Evolutionary conservation across 495 filamentous ascomycete genomes (phyloP), one percentile per base, ranked within the genome.

Genomic region (Penicillium diatomitis): DNA sequence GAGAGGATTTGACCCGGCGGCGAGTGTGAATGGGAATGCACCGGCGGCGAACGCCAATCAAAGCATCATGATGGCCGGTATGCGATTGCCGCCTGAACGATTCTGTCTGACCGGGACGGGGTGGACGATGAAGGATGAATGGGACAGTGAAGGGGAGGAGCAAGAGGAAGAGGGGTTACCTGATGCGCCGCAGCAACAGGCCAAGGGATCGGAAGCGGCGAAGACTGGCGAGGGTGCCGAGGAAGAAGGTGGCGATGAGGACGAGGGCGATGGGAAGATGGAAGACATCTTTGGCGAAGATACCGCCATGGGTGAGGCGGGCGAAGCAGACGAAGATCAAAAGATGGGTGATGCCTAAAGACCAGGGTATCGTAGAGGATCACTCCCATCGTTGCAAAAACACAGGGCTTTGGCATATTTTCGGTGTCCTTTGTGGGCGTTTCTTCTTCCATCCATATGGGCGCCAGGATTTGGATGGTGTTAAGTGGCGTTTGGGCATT

Each of bases 61-160:
- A 49, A 64, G 62, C 47, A 49, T 72, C 54, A 46, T 67, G 32
- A 70, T 75, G 63, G 72, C 80, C 68, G 92, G 92, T 9, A 79
- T 92, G 48, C 73, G 89, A 39, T 67, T 98, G 55, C 92, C 92
- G 35, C 84, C 85, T 48, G 92, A 98, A 80, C 75, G 87, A 61
- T 97, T 95, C 62, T 90, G 91, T 53, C 72, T 96, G 46, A 94
- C 84, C 30, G 92, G 92, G 0, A 73, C 79, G 11, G 81, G 81
- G 49, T 98, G 92, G 92, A 79, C 82, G 35, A 61, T 96, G 68
- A 82, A 79, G 62, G 87, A 90, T 44, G 79, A 83, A 47, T 95
- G 87, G 87, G 78, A 79, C 52, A 78, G 77, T 41, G 74, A 78
- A 35, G 81, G 78, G 1, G 81, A 76, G 45, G 80, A 76, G 34